Evolutionary conservation across 164 flowering plant species (phyloP).

Genomic region (Echeveria elegans): DNA sequence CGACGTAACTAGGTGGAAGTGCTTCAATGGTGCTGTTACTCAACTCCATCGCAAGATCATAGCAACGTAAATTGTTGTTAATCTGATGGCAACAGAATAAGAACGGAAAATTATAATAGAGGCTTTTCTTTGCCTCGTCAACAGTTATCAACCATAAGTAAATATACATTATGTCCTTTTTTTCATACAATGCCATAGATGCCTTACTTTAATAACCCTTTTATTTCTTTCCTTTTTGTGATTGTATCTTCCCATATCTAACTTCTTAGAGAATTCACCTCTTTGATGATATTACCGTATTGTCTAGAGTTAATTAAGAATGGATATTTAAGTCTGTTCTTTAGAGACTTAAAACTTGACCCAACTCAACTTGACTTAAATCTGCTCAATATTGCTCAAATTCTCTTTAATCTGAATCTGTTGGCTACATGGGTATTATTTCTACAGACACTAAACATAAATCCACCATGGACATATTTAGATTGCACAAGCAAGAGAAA

Average conservation of each 20-base stretch:
- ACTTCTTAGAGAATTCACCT: not conserved
- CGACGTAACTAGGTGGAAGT: slow-evolving; percentile 85
- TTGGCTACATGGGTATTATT: too few species aligned
- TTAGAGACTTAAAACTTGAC: too few species aligned
- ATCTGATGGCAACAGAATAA: slow-evolving; percentile 34
- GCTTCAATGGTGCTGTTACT: slow-evolving; percentile 82
- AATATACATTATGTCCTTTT: not conserved
- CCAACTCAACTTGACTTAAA: too few species aligned
- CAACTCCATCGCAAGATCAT: slow-evolving; percentile 97
- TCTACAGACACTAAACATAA: not conserved
- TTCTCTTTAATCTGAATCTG: too few species aligned
- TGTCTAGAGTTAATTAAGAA: not conserved
- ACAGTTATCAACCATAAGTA: not conserved
- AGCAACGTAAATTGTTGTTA: slow-evolving; percentile 92
- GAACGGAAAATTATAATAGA: not conserved
- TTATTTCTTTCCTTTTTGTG: too few species aligned
- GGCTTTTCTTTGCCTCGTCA: not conserved
- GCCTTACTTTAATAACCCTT: too few species aligned
- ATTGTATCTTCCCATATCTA: not conserved
- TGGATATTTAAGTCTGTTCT: too few species aligned
- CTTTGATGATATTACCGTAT: too few species aligned
- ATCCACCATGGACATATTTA: not conserved
- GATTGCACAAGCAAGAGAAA: too few species aligned
- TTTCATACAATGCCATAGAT: not conserved
- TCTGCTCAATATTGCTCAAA: too few species aligned